Conservation (phyloP, 192 early-diverging fungal species). For the Coemansia asiatica region DNA sequence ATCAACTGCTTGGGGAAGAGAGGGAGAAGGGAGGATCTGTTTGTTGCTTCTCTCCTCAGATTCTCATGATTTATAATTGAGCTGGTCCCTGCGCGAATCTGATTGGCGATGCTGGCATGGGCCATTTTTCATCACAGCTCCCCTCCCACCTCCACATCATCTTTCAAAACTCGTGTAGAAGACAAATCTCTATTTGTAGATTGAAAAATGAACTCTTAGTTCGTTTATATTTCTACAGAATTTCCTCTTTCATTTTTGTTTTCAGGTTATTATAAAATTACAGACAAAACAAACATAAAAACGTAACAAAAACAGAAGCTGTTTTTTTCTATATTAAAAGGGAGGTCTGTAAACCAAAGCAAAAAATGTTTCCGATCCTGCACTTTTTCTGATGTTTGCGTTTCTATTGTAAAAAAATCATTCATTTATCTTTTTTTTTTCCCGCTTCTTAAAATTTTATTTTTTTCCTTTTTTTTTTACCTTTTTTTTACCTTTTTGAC, state of each 20-base stretch:
- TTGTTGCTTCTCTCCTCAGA: not conserved
- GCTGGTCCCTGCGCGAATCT: not conserved
- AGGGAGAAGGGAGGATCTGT: not conserved
- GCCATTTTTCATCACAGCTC: not conserved
- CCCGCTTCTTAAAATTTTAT: not conserved
- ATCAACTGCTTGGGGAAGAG: no score
- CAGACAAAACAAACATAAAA: not conserved
- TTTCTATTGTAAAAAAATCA: not conserved
- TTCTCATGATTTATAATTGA: not conserved
- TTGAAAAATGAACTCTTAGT: no score
- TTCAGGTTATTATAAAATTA: not conserved
- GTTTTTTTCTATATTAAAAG: not conserved
- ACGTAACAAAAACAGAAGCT: no score
- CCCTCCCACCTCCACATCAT: not conserved
- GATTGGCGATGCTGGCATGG: not conserved
- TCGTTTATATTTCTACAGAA: not conserved
- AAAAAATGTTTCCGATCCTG: not conserved
- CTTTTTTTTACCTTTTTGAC: constrained; percentile 1
- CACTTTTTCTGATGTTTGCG: not conserved
- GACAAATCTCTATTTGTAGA: no score
- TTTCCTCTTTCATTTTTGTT: not conserved
- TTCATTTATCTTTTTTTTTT: not conserved
- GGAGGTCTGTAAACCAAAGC: not conserved
- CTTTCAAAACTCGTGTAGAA: not conserved
- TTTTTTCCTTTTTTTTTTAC: not conserved